Base-by-base conservation (phyloP, 441 rosid species). In the Croton laevigatus region DNA sequence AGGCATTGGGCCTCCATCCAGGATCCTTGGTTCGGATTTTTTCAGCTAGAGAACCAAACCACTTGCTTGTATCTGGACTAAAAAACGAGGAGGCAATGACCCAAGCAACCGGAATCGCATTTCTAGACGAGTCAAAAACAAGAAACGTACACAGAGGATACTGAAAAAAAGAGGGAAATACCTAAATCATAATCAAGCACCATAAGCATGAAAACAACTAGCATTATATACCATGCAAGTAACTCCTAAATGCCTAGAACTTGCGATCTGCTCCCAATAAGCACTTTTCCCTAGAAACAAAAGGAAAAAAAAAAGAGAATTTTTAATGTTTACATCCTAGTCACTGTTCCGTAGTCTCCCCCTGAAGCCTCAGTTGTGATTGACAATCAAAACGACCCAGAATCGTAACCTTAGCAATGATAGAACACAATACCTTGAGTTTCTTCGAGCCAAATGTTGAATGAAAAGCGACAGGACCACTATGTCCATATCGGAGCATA, bases 101-200 rank as follows among this genome's bases (percentile, higher is more conserved):
- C 90, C 90, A 86, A 65, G 88, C 86, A 79, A 86, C 79, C 10
- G 88, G 85, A 72, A 84, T 81, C 59, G 88, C 90, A 73, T 81
- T 81, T 64, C 71, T 83, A 69, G 81, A 78, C 3, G 77, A 72
- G 73, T 84, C 83, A 73, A 86, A 86, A 58, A 81, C 85, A 16
- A 86, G 84, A 55, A 84, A 72, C 67, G 81, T 81, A 71, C 80
- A 81, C 42, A 86, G 67, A 37, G 85, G 86, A 79, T 81, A 73
- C 88, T 86, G 88, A 62, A 74, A 74, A 74, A 66, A 44, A 51
- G 65, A 19, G 32, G 59, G 13, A 71, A 58, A 70, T 42, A 22
- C 58, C 32, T 51, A 51, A 57, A 64, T 73, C 34, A 48, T 57
- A 59, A 72, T 63, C 48, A 66, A 68, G 66, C 36, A 55, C 52